Percentiles rank a stretch among this genome's conserved stretches.
These are phyloP conservation scores for Arachnomyces sp. DNA, from an alignment of 2,329 filamentous ascomycete species.

Conservation along the genomic window DNA sequence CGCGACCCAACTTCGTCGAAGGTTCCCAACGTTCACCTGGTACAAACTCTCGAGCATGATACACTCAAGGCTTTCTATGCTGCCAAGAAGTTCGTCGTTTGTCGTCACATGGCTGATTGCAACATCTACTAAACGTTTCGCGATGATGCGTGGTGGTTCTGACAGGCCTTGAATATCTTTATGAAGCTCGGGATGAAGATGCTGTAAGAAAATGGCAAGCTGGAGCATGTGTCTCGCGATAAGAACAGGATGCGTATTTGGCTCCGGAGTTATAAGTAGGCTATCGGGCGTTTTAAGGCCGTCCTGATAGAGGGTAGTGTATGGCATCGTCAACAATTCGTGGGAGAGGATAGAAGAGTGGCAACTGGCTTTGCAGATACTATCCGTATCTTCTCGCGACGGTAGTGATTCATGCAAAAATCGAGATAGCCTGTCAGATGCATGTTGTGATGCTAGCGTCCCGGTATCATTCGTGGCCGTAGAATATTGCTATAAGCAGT, in stretches of 20 bases:
- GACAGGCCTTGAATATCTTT: too few relatives aligned
- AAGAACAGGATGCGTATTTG: too few relatives aligned
- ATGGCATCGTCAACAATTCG: slow-evolving; percentile 5
- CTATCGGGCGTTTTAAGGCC: slow-evolving; percentile 3
- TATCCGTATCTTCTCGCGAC: slow-evolving; percentile 6
- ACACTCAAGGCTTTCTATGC: slow-evolving; percentile 35
- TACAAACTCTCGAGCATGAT: slow-evolving; percentile 36
- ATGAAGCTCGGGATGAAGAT: too few relatives aligned
- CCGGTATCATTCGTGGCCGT: too few relatives aligned
- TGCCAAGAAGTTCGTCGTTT: slow-evolving; percentile 30
- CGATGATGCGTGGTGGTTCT: too few relatives aligned
- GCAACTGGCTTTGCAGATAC: slow-evolving; percentile 5
- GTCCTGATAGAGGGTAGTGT: slow-evolving; percentile 3
- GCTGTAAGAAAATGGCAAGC: too few relatives aligned
- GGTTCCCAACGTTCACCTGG: slow-evolving; percentile 31
- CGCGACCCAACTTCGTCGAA: slow-evolving; percentile 34
- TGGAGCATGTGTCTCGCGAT: too few relatives aligned
- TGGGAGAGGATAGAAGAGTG: slow-evolving; percentile 6
- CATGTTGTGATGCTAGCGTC: neutral
- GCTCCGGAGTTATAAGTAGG: slow-evolving; percentile 1
- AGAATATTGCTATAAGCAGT: slow-evolving; percentile 3
- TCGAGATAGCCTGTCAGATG: slow-evolving; percentile 2
- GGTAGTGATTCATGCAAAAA: slow-evolving; percentile 6
- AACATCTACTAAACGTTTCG: slow-evolving; percentile 21
- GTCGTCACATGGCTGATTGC: slow-evolving; percentile 26